phyloP scores from a whole-genome alignment of 78 protist genomes.

The Isochrysis galbana region DNA sequence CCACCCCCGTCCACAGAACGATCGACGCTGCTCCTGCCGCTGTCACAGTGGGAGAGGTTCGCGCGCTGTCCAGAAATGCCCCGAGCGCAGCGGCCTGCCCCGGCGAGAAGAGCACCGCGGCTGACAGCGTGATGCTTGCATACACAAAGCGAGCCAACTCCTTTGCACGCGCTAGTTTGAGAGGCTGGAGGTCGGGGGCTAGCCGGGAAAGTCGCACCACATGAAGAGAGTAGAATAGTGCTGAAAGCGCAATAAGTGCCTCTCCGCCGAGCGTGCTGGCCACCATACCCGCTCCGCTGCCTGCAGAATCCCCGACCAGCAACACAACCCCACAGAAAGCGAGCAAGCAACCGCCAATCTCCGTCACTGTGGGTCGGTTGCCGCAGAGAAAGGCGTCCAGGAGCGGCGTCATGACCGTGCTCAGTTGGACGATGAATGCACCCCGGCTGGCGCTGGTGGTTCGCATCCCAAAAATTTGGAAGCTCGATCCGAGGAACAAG shows the following conservation, averaged over 20 bases:
- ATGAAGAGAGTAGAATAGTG: not conserved
- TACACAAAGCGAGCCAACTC: not conserved
- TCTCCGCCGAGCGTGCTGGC: not conserved
- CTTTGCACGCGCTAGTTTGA: not conserved
- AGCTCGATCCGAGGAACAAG: not conserved
- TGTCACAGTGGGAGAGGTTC: not conserved
- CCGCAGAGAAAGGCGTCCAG: not conserved
- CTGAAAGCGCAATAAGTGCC: not conserved
- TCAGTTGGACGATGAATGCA: conserved; percentile 19
- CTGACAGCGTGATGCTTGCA: not conserved
- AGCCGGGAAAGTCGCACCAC: not conserved
- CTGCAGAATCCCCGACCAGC: not conserved
- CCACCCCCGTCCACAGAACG: not conserved
- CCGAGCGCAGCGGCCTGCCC: not conserved
- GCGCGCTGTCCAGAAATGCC: not conserved
- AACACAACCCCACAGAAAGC: not conserved
- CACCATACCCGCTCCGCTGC: not conserved
- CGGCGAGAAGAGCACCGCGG: not conserved
- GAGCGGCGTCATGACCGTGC: not conserved
- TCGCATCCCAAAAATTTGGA: not conserved
- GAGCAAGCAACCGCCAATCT: not conserved
- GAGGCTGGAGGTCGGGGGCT: not conserved
- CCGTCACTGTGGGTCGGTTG: not conserved
- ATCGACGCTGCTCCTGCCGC: not conserved
- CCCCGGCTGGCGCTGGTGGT: not conserved